Base-by-base conservation (phyloP, 768 basidiomycete species). In the Symmetrospora coprosmae region DNA sequence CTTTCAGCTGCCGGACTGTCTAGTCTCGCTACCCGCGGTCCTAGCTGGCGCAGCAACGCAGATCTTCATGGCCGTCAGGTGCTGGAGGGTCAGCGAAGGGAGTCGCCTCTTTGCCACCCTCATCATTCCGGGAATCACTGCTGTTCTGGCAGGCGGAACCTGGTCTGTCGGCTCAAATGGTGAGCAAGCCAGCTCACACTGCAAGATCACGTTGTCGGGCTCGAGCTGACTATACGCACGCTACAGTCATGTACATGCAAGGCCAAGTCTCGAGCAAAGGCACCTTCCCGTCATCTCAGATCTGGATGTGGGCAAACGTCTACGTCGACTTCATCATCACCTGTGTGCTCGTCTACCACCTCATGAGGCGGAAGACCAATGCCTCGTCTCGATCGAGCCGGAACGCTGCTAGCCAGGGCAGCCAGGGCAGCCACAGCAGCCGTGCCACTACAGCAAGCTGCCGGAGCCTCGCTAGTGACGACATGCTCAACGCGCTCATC, bases 21-120 rank as follows among this genome's bases (percentile, higher is more conserved):
- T n/a, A n/a, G n/a, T n/a, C n/a, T n/a, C n/a, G n/a, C n/a, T n/a
- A n/a, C n/a, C n/a, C n/a, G n/a, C n/a, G n/a, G n/a, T n/a, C n/a
- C n/a, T n/a, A n/a, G n/a, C n/a, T n/a, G n/a, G n/a, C n/a, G n/a
- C n/a, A n/a, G n/a, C n/a, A n/a, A n/a, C n/a, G n/a, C n/a, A n/a
- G n/a, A n/a, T n/a, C n/a, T 55, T 55, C 52, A 55, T 55, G 52
- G 52, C 52, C 11, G 39, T 55, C 34, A 38, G 52, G 40, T 55
- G 52, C 37, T 55, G 52, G 52, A 33, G 52, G 14, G 40, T 55
- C 23, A 19, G 21, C 16, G 35, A 33, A 14, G 40, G 31, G 39
- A 55, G 39, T 38, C 34, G 37, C 19, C 16, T 39, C 38, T 55
- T 55, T 34, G 52, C 37, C 14, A 43, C 40, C 19, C 27, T 25